Percentiles rank a stretch among this genome's conserved stretches.
Evolutionary conservation across 306 rosid genomes (phyloP).

Genomic region (Abrus precatorius): DNA sequence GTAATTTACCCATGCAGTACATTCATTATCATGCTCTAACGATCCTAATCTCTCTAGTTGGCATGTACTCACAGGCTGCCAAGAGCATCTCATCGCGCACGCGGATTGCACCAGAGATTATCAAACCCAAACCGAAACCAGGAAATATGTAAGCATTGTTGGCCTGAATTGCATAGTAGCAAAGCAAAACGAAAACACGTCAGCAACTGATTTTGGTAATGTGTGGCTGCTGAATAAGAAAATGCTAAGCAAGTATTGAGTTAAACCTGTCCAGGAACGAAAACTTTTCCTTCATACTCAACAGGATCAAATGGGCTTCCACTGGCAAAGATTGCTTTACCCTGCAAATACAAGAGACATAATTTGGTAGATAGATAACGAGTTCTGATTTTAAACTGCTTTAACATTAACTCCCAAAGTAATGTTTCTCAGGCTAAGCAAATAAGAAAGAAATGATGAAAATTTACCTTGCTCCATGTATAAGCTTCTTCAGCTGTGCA

Average conservation of each 20-base stretch:
- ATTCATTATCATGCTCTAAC: slow-evolving; percentile 24
- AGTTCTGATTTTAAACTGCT: slow-evolving; percentile 5
- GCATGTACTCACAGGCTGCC: slow-evolving; percentile 87
- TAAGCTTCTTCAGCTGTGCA: slow-evolving; percentile 99
- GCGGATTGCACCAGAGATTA: slow-evolving; percentile 94
- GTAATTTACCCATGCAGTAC: neutral
- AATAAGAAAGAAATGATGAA: neutral
- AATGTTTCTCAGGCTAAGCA: slow-evolving; percentile 26
- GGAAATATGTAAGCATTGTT: slow-evolving; percentile 99
- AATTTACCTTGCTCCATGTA: slow-evolving; percentile 88
- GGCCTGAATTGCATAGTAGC: slow-evolving; percentile 65
- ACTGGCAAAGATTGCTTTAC: slow-evolving; percentile 88
- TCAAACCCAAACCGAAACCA: slow-evolving; percentile 94
- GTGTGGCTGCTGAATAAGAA: slow-evolving; percentile 35
- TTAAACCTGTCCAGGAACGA: slow-evolving; percentile 95
- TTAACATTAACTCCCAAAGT: neutral
- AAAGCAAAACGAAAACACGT: slow-evolving; percentile 33
- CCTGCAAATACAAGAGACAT: slow-evolving; percentile 59
- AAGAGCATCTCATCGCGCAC: slow-evolving; percentile 93
- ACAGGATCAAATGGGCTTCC: slow-evolving; percentile 97
- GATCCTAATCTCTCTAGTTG: slow-evolving; percentile 18
- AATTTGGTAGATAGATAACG: neutral
- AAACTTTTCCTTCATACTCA: slow-evolving; percentile 69
- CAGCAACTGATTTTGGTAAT: slow-evolving; percentile 38
- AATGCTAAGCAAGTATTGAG: neutral